Percentiles rank a stretch among this genome's conserved stretches.
These are phyloP conservation scores for Penicillium vulpinum DNA, from an alignment of 2,329 filamentous ascomycete species.

Conservation along the genomic window DNA sequence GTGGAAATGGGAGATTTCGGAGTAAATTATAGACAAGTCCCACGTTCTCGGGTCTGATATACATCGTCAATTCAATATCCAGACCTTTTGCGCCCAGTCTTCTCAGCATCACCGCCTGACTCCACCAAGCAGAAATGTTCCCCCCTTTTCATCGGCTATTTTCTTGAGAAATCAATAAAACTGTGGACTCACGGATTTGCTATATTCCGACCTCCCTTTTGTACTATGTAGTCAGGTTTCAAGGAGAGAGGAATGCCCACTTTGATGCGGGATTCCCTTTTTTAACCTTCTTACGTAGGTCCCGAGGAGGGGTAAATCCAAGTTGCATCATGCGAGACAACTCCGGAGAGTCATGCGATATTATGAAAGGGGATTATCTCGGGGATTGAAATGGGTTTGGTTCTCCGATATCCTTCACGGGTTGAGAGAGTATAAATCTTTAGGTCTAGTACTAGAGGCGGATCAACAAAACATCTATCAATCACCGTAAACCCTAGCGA, in stretches of 20 bases:
- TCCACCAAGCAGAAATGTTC: slow-evolving; percentile 5
- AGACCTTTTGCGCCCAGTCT: slow-evolving; percentile 6
- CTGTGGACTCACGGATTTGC: slow-evolving; percentile 9
- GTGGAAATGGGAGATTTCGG: neutral
- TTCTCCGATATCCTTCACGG: neutral
- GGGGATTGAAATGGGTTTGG: neutral
- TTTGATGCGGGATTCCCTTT: slow-evolving; percentile 7
- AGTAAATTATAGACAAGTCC: slow-evolving; percentile 1
- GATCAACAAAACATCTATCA: neutral
- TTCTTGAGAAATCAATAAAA: neutral
- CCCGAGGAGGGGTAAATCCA: slow-evolving; percentile 29
- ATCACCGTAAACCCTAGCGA: slow-evolving; percentile 8
- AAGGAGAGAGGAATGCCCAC: slow-evolving; percentile 17
- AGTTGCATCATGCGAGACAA: slow-evolving; percentile 28
- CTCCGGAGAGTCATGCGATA: slow-evolving; percentile 24
- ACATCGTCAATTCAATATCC: neutral
- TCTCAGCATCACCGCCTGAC: slow-evolving; percentile 6
- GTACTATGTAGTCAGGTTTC: slow-evolving; percentile 10
- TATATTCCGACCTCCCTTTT: neutral
- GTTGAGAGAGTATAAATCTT: slow-evolving; percentile 1
- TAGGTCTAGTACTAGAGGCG: neutral
- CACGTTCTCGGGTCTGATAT: slow-evolving; percentile 5
- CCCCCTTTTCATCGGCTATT: slow-evolving; percentile 4
- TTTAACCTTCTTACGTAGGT: slow-evolving; percentile 21
- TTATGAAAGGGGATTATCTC: neutral